Base-by-base conservation (phyloP, 2,329 filamentous ascomycete genomes). In the Raffaelea arxii region DNA sequence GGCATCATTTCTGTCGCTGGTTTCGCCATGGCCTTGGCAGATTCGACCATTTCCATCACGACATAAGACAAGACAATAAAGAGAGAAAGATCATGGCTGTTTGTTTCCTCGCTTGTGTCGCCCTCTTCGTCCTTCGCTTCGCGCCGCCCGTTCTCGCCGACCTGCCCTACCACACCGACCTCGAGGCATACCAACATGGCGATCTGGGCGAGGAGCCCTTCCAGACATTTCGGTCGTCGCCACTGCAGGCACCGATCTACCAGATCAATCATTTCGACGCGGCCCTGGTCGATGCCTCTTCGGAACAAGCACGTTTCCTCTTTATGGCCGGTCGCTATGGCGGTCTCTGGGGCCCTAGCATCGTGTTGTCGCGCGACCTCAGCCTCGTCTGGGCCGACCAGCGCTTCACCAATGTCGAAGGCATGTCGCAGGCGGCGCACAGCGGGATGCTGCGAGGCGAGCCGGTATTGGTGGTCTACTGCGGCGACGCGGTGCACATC, bases 221-320 rank as follows among this genome's bases (percentile, higher is more conserved):
- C 41, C 63, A 67, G 48, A 56, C 51, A 0, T 66, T 63, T 47
- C 50, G 51, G 25, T 63, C 63, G 1, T 59, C 59, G 14, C 49
- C 57, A 11, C 56, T 65, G 21, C 45, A 61, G 21, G 62, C 60
- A 2, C 63, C 65, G 3, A 48, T 63, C 7, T 54, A 66, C 41
- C 60, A 64, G 42, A 54, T 66, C 47, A 62, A 63, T 46, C 44
- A 51, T 1, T 62, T 58, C 55, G 53, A 41, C 27, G 18, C 19
- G 10, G 16, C 22, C 9, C 32, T 27, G 25, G 27, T 46, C 38
- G 44, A 46, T 25, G 19, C 35, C 24, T 38, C 32, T 10, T 5
- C 37, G 1, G 36, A 32, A 6, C 25, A 22, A 16, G 35, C 43
- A 3, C n/a, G n/a, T n/a, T 46, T 40, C 25, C 23, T 46, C 7